phyloP scores from a whole-genome alignment of 768 basidiomycete species.

The Calvatia gigantea region DNA sequence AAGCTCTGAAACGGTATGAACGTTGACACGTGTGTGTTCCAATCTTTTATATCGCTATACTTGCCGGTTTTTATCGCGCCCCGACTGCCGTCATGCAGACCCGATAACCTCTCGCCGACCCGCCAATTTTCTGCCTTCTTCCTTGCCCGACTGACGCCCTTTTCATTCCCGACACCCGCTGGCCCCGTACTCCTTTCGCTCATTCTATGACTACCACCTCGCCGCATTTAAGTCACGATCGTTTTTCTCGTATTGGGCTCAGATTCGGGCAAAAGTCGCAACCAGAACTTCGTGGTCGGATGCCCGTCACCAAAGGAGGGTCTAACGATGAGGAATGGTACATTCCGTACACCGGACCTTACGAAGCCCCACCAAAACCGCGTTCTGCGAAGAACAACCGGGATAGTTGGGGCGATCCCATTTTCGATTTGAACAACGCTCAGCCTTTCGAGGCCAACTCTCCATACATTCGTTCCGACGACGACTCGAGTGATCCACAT shows the following conservation, averaged over 20 bases:
- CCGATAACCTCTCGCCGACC: neutral
- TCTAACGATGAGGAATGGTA: slow-evolving; percentile 16
- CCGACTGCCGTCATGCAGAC: neutral
- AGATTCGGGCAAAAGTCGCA: slow-evolving; percentile 5
- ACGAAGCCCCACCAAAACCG: slow-evolving; percentile 14
- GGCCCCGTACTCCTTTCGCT: neutral
- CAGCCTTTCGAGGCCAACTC: neutral
- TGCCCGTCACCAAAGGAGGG: neutral
- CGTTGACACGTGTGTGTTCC: neutral
- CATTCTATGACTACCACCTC: slow-evolving; percentile 1
- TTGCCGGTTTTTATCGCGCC: neutral
- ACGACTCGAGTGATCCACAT: neutral
- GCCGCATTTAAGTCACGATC: neutral
- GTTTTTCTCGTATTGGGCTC: slow-evolving; percentile 5
- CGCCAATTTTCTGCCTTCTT: neutral
- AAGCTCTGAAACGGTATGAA: neutral
- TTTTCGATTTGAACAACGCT: slow-evolving; percentile 6
- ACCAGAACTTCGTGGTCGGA: slow-evolving; percentile 1
- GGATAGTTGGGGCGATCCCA: slow-evolving; percentile 19
- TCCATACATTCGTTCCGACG: neutral
- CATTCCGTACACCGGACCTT: slow-evolving; percentile 17
- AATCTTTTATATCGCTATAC: neutral
- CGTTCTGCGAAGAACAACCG: slow-evolving; percentile 7
- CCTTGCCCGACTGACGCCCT: neutral
- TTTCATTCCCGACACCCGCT: neutral